Evolutionary conservation across 2,329 filamentous ascomycete species (phyloP).

Genomic region (Orbilia ellipsospora): DNA sequence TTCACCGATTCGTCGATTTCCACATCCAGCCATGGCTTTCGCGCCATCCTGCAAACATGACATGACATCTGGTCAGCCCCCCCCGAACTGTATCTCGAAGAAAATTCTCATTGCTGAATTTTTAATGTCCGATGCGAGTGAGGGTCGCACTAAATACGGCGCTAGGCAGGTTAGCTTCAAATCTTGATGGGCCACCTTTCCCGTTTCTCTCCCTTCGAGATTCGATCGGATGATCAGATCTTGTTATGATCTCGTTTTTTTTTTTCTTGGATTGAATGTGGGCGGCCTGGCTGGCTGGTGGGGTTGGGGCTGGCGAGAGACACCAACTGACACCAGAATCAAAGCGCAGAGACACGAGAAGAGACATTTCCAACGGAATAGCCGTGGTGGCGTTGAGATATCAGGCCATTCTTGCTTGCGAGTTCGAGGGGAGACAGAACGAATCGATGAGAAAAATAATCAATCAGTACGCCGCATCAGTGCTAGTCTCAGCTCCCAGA

Average conservation of each 20-base stretch:
- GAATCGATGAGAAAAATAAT: background rate
- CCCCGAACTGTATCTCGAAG: background rate
- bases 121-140: slow-evolving; percentile 20
- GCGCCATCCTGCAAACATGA: slow-evolving; percentile 33
- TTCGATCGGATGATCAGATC: slow-evolving; percentile 31
- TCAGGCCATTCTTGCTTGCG: slow-evolving; percentile 38
- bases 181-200: background rate
- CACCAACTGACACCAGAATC: slow-evolving; percentile 17
- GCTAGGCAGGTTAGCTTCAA: background rate
- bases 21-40: slow-evolving; percentile 12
- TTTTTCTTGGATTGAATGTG: background rate
- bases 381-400: slow-evolving; percentile 10
- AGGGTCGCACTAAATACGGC: background rate
- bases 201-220: background rate
- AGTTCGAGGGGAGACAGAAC: no score
- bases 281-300: background rate
- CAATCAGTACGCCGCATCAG: slow-evolving; percentile 19
- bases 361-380: slow-evolving; percentile 8
- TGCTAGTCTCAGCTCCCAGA: slow-evolving; percentile 23
- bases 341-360: slow-evolving; percentile 41
- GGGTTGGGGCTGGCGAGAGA: slow-evolving; percentile 11
- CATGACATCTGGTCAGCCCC: slow-evolving; percentile 20
- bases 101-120: slow-evolving; percentile 1
- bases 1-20: background rate
- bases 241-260: slow-evolving; percentile 4